These are phyloP conservation scores for Zasmidium cellare DNA, from an alignment of 2,329 filamentous ascomycete genomes.

Conservation along the genomic window DNA sequence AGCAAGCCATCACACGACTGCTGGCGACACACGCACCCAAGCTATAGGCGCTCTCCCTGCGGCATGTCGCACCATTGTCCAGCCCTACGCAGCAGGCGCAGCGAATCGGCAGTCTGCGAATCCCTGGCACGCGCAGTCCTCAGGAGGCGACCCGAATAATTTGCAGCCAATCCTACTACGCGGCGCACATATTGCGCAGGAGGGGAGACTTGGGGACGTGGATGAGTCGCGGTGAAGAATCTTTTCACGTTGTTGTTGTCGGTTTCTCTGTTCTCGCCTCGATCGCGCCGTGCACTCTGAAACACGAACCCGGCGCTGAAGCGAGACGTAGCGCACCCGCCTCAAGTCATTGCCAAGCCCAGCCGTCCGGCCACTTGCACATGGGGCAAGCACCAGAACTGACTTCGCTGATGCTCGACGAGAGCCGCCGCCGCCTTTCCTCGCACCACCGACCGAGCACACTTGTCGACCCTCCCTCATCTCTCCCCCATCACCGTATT, in stretches of 20 bases:
- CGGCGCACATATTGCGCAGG: background rate
- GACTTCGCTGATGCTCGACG: background rate
- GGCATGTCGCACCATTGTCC: background rate
- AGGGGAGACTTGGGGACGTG: background rate
- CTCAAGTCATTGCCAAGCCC: background rate
- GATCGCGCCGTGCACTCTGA: background rate
- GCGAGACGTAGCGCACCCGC: background rate
- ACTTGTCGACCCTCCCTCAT: too few species aligned
- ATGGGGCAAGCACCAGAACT: background rate
- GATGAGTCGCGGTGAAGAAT: background rate
- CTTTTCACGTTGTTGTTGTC: background rate
- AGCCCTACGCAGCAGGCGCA: background rate
- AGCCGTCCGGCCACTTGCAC: background rate
- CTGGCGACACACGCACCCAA: background rate
- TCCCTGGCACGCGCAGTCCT: background rate
- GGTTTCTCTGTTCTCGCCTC: background rate
- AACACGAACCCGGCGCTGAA: background rate
- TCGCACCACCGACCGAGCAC: too few species aligned
- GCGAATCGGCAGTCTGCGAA: background rate
- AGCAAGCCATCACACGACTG: background rate
- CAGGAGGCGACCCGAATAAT: background rate
- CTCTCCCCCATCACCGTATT: background rate
- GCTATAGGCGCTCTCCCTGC: background rate
- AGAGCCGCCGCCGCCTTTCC: too few species aligned
- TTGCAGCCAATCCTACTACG: background rate